phyloP scores from a whole-genome alignment of 2,329 filamentous ascomycete species.

The Aspergillus jensenii region DNA sequence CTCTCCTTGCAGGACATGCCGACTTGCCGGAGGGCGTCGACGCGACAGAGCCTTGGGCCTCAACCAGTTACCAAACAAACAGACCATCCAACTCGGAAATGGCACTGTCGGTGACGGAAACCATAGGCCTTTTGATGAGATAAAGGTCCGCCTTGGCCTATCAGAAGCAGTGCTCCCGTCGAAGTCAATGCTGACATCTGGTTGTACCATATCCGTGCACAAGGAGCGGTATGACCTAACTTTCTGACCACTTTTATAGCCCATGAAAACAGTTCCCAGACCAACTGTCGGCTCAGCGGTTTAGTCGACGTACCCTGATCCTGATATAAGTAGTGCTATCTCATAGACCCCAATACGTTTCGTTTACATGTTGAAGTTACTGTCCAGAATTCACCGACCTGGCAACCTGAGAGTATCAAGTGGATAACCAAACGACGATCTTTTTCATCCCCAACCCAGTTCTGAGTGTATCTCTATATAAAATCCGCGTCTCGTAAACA shows the following conservation, averaged over 20 bases:
- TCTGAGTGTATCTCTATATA: too few relatives aligned
- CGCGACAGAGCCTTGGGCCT: background rate
- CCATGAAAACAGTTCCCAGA: background rate
- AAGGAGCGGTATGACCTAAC: background rate
- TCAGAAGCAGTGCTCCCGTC: background rate
- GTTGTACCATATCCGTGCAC: background rate
- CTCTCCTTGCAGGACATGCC: background rate
- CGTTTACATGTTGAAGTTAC: too few relatives aligned
- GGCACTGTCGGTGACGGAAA: background rate
- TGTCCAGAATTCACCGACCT: too few relatives aligned
- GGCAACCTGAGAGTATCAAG: too few relatives aligned
- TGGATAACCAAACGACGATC: too few relatives aligned
- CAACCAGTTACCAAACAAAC: background rate
- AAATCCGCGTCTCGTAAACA: too few relatives aligned
- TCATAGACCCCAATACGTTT: too few relatives aligned
- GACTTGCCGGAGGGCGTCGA: background rate
- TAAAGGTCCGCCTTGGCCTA: background rate
- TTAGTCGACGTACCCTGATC: too few relatives aligned
- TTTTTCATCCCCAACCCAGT: too few relatives aligned
- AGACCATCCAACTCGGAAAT: too few relatives aligned
- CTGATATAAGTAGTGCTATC: too few relatives aligned
- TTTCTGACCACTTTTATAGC: background rate
- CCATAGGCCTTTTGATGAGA: background rate
- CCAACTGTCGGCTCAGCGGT: too few relatives aligned
- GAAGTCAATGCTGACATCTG: background rate